Percentiles rank a stretch among this genome's conserved stretches.
phyloP scores from a whole-genome alignment of 176 grass and related monocot species.

The Olyra latifolia region DNA sequence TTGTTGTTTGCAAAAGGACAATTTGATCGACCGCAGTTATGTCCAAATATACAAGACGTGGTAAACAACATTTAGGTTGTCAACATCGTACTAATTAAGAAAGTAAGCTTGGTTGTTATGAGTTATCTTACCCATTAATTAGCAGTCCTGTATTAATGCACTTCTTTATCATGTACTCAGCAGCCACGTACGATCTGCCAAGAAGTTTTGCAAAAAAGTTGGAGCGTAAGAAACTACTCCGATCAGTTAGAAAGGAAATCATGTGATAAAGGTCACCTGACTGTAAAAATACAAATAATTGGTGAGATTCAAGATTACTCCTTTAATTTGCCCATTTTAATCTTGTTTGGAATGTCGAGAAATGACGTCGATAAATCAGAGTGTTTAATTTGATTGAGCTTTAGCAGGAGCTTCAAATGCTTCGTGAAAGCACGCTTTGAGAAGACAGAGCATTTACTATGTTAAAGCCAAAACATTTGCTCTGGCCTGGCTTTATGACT shows the following conservation, averaged over 20 bases:
- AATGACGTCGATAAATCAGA: too few species aligned
- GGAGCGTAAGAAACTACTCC: not conserved
- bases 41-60: not conserved
- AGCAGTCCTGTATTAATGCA: not conserved
- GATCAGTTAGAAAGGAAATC: not conserved
- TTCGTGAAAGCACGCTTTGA: too few species aligned
- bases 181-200: not conserved
- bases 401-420: too few species aligned
- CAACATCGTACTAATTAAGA: conserved; percentile 24
- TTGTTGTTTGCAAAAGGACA: not conserved
- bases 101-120: conserved; percentile 43
- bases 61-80: conserved; percentile 2
- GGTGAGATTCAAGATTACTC: too few species aligned
- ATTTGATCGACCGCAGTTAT: not conserved
- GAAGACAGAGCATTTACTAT: too few species aligned
- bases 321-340: too few species aligned
- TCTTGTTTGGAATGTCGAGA: too few species aligned
- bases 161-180: not conserved
- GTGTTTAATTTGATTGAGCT: too few species aligned
- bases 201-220: conserved; percentile 7
- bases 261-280: not conserved
- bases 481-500: too few species aligned
- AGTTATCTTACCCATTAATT: conserved; percentile 30
- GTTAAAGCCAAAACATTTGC: too few species aligned
- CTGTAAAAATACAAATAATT: too few species aligned